A percentile compares a stretch with the other conserved stretches of the same genome.
These are phyloP conservation scores for Posidonia australis DNA, from an alignment of 106 monocot species.

Conservation along the genomic window DNA sequence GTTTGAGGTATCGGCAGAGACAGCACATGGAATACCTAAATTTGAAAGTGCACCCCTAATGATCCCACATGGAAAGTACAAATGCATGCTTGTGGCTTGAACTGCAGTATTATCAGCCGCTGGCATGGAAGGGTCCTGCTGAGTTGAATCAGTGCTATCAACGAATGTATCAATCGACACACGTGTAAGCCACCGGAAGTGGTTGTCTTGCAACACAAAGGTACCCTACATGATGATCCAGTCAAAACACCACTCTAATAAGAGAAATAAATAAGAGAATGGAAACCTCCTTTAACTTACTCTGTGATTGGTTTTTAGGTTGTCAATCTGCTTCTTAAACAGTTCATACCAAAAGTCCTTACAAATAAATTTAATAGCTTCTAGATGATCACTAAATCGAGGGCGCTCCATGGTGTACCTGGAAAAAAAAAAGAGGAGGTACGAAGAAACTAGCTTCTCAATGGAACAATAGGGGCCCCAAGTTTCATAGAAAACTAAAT, in stretches of 20 bases:
- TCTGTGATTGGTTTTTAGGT: slow-evolving; percentile 91
- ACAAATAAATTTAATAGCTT: slow-evolving; percentile 96
- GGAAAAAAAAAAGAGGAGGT: not conserved
- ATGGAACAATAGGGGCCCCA: no score
- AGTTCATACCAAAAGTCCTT: slow-evolving; percentile 96
- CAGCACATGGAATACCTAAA: slow-evolving; percentile 84
- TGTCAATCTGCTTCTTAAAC: slow-evolving; percentile 98
- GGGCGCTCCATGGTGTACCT: slow-evolving; percentile 96
- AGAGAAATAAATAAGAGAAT: not conserved
- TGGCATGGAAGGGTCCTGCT: slow-evolving; percentile 23
- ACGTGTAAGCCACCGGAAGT: slow-evolving; percentile 75
- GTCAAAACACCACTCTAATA: not conserved
- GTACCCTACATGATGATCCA: slow-evolving; percentile 52
- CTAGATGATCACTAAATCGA: slow-evolving; percentile 81
- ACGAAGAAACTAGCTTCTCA: no score
- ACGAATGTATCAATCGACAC: slow-evolving; percentile 42
- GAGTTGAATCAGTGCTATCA: slow-evolving; percentile 28
- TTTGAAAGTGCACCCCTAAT: slow-evolving; percentile 90
- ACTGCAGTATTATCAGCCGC: slow-evolving; percentile 28
- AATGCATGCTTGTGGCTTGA: slow-evolving; percentile 63
- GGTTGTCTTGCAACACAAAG: slow-evolving; percentile 93
- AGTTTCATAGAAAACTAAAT: no score
- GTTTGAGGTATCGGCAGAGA: slow-evolving; percentile 82
- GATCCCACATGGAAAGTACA: slow-evolving; percentile 94
- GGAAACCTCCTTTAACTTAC: slow-evolving; percentile 15